phyloP scores from a whole-genome alignment of 2,329 filamentous ascomycete genomes.

The Pyricularia pennisetigena region DNA sequence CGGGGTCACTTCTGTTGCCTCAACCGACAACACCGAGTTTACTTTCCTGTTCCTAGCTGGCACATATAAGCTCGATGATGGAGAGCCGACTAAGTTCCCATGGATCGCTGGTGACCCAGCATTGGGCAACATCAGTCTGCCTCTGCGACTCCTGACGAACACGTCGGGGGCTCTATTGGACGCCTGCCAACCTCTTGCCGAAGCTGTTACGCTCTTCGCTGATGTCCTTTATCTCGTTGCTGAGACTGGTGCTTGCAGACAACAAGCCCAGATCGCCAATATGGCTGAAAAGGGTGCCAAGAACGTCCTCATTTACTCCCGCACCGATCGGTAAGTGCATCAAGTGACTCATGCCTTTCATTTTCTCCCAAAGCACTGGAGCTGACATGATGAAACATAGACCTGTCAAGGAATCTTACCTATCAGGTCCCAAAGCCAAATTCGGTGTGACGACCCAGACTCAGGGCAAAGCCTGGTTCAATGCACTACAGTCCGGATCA shows the following conservation, averaged over 20 bases:
- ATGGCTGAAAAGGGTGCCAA: conserved; percentile 44
- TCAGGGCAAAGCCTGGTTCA: conserved; percentile 15
- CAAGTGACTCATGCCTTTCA: conserved; percentile 21
- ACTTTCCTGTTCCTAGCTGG: conserved; percentile 9
- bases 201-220: conserved; percentile 18
- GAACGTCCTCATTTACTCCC: conserved; percentile 50
- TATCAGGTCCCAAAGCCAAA: background rate
- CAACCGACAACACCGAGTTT: conserved; percentile 19
- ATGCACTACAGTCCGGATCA: conserved; percentile 18
- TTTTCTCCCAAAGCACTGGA: conserved; percentile 13
- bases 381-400: background rate
- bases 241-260: background rate
- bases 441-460: conserved; percentile 4
- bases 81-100: conserved; percentile 9
- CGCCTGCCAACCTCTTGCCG: conserved; percentile 37
- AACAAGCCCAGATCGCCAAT: conserved; percentile 19
- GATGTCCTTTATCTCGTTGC: background rate
- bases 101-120: conserved; percentile 10
- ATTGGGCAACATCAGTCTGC: conserved; percentile 12
- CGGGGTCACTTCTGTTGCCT: conserved; percentile 32
- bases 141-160: conserved; percentile 23
- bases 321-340: conserved; percentile 16
- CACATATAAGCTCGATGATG: conserved; percentile 5
- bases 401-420: background rate
- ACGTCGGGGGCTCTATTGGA: conserved; percentile 30